Conservation (phyloP, 306 rosid species). For the Aeschynomene evenia region DNA sequence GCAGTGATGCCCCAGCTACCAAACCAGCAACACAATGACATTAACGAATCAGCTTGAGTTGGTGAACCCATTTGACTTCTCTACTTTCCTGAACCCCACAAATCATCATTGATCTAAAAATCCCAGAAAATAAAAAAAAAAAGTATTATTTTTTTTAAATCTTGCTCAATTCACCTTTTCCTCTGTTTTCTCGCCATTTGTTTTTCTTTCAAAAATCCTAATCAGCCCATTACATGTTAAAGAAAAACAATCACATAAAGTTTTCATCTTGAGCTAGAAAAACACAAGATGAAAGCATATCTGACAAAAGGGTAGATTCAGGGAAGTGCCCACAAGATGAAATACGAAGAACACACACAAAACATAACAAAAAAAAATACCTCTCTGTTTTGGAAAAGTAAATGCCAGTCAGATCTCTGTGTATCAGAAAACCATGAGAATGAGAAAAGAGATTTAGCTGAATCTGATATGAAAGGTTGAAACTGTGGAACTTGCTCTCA, state of each 20-base stretch:
- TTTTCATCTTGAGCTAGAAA: not conserved
- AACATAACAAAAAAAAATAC: not conserved
- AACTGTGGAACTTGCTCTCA: not conserved
- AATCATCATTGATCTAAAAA: constrained; percentile 30
- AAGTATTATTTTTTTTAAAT: not conserved
- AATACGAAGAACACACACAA: not conserved
- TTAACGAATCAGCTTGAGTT: constrained; percentile 23
- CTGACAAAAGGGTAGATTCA: constrained; percentile 4
- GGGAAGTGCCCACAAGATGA: not conserved
- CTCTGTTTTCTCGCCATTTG: not conserved
- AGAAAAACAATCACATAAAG: not conserved
- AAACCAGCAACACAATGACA: constrained; percentile 18
- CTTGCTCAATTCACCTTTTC: not conserved
- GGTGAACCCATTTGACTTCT: constrained; percentile 36
- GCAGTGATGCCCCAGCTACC: not conserved
- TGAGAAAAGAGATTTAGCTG: not conserved
- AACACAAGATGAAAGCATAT: not conserved
- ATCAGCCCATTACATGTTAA: not conserved
- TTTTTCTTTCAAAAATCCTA: not conserved
- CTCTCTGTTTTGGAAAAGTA: not conserved
- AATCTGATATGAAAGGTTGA: constrained; percentile 21
- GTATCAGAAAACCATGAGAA: constrained; percentile 4
- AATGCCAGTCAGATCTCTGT: constrained; percentile 26
- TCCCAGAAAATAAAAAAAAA: not conserved
- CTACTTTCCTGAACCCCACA: constrained; percentile 21